Conservation (phyloP, 495 filamentous ascomycete genomes). For the Penicillium samsonianum region DNA sequence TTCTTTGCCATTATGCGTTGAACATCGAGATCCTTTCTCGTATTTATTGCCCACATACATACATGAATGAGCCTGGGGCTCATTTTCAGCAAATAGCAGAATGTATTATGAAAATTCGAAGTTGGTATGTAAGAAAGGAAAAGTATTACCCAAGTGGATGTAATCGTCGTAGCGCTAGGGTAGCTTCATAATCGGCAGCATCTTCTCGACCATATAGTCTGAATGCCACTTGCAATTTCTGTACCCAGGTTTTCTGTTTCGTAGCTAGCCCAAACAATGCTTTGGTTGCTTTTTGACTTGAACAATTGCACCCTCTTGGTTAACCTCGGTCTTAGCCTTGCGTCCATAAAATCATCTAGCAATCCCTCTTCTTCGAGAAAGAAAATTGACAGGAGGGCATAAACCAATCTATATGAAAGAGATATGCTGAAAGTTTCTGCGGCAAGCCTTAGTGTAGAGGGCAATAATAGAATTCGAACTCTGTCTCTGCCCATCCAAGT, state of each 20-base stretch:
- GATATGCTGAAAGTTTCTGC: not conserved
- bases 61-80: conserved; percentile 28
- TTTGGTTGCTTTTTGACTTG: not conserved
- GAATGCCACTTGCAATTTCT: conserved; percentile 1
- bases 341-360: not conserved
- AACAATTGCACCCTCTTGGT: not conserved
- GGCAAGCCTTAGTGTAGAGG: not conserved
- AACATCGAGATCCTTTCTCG: not conserved
- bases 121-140: not conserved
- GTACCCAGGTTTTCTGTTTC: not conserved
- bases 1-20: conserved; percentile 9
- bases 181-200: not conserved
- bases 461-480: not conserved
- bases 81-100: conserved; percentile 31
- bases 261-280: not conserved
- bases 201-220: conserved; percentile 1
- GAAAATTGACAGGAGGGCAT: not conserved
- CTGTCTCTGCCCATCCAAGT: not conserved
- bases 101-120: conserved; percentile 1
- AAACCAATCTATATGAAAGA: not conserved
- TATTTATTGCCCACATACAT: conserved; percentile 30
- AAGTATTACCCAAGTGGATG: not conserved
- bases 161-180: not conserved
- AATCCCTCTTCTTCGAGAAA: not conserved
- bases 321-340: not conserved